phyloP scores from a whole-genome alignment of 2,329 filamentous ascomycete species.

The Pleurostoma richardsiae region DNA sequence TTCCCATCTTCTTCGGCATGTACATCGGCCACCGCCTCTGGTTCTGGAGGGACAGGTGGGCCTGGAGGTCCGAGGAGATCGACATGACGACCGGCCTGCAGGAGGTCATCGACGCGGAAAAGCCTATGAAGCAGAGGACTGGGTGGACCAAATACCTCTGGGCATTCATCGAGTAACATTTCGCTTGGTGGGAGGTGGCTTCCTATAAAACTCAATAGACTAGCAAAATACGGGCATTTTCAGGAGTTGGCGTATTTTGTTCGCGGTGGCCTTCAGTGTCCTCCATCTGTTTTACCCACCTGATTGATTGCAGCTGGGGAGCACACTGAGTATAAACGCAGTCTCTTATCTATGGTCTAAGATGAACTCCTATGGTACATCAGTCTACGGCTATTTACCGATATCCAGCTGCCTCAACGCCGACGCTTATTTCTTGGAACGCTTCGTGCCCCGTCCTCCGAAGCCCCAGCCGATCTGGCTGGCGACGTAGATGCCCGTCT shows the following conservation, averaged over 20 bases:
- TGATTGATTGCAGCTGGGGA: too few relatives aligned
- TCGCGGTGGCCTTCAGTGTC: too few relatives aligned
- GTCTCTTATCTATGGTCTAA: too few relatives aligned
- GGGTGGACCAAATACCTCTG: not conserved
- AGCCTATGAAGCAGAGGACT: not conserved
- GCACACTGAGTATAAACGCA: too few relatives aligned
- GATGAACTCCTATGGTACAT: too few relatives aligned
- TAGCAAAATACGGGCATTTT: too few relatives aligned
- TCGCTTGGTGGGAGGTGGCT: too few relatives aligned
- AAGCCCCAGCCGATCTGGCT: conserved; percentile 54
- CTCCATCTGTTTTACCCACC: too few relatives aligned
- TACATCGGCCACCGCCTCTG: conserved; percentile 44
- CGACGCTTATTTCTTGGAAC: not conserved
- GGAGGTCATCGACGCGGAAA: conserved; percentile 26
- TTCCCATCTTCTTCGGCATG: conserved; percentile 54
- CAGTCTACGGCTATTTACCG: too few relatives aligned
- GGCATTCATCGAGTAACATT: not conserved
- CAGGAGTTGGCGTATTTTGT: too few relatives aligned
- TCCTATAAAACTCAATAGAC: too few relatives aligned
- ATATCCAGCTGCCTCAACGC: too few relatives aligned
- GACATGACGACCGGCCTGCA: conserved; percentile 49
- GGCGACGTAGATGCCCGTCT: conserved; percentile 37
- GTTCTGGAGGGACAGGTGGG: conserved; percentile 45
- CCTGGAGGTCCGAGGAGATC: conserved; percentile 38
- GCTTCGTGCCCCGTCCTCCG: conserved; percentile 22